Percentiles rank a stretch among this genome's conserved stretches.
Evolutionary conservation across 305 asterid genomes (phyloP).

Genomic region (Plantago coronopus): DNA sequence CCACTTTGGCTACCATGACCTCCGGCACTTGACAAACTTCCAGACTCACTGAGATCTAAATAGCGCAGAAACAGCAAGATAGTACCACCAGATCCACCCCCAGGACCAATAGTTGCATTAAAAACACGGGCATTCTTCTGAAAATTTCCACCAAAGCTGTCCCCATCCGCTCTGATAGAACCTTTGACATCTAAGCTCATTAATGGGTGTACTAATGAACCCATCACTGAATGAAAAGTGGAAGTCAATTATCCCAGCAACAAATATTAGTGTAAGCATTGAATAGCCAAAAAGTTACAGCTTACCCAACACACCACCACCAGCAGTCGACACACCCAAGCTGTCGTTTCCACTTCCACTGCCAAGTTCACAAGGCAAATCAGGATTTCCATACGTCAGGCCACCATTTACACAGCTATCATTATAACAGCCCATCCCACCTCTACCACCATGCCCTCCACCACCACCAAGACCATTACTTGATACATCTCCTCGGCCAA

Average conservation of each 20-base stretch:
- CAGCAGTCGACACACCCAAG: slow-evolving; percentile 69
- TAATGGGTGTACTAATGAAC: slow-evolving; percentile 85
- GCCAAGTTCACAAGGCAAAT: slow-evolving; percentile 92
- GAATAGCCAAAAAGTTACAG: slow-evolving; percentile 21
- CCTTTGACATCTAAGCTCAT: slow-evolving; percentile 62
- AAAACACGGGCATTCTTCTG: slow-evolving; percentile 25
- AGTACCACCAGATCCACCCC: slow-evolving; percentile 99
- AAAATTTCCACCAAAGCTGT: slow-evolving; percentile 37
- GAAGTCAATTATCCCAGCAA: slow-evolving; percentile 20
- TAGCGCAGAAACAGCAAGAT: slow-evolving; percentile 67
- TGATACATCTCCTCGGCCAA: slow-evolving; percentile 71
- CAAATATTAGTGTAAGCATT: slow-evolving; percentile 12
- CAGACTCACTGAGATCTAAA: slow-evolving; percentile 55
- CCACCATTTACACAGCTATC: slow-evolving; percentile 81
- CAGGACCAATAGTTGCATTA: slow-evolving; percentile 47
- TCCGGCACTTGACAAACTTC: slow-evolving; percentile 78
- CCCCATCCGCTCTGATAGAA: slow-evolving; percentile 81
- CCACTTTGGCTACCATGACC: slow-evolving; percentile 75
- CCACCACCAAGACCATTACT: slow-evolving; percentile 82
- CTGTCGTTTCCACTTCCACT: slow-evolving; percentile 98
- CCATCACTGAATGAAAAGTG: slow-evolving; percentile 67
- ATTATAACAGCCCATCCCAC: slow-evolving; percentile 80
- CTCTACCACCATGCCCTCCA: slow-evolving; percentile 98
- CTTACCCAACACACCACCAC: slow-evolving; percentile 94
- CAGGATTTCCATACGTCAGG: slow-evolving; percentile 68